phyloP scores from a whole-genome alignment of 2,329 filamentous ascomycete species.

The Aspergillus latus region DNA sequence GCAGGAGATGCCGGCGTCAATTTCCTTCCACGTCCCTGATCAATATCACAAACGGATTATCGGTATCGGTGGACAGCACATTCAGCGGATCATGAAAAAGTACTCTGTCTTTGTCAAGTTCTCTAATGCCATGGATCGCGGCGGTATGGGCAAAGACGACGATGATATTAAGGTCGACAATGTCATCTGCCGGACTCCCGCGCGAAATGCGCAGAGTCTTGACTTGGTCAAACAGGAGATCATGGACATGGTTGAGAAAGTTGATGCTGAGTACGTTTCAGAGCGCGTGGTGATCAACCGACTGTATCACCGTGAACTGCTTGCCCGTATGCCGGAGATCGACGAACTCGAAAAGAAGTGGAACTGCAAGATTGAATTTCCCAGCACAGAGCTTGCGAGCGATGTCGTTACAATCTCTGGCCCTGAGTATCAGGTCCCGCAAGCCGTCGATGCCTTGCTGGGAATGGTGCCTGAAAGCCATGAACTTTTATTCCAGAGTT shows the following conservation, averaged over 20 bases:
- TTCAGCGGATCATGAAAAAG: constrained; percentile 99
- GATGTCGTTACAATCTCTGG: constrained; percentile 95
- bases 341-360: constrained; percentile 97
- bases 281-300: constrained; percentile 93
- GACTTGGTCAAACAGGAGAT: constrained; percentile 99
- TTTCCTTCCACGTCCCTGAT: constrained; percentile 98
- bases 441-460: constrained; percentile 93
- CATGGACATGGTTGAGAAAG: constrained; percentile 98
- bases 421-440: constrained; percentile 96
- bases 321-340: constrained; percentile 82
- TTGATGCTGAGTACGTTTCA: constrained; percentile 93
- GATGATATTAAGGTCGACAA: constrained; percentile 99
- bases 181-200: constrained; percentile 95
- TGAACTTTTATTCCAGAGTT: constrained; percentile 79
- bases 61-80: constrained; percentile 95
- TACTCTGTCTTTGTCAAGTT: constrained; percentile 99
- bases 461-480: constrained; percentile 98
- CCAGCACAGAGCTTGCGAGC: constrained; percentile 94
- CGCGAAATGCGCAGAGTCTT: constrained; percentile 92
- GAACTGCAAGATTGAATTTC: constrained; percentile 99
- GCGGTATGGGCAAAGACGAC: constrained; percentile 88
- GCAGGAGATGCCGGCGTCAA: constrained; percentile 98
- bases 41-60: constrained; percentile 99
- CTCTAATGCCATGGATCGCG: constrained; percentile 97
- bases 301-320: constrained; percentile 90